These are phyloP conservation scores for Cynara cardunculus DNA, from an alignment of 129 eudicot species.

Conservation along the genomic window DNA sequence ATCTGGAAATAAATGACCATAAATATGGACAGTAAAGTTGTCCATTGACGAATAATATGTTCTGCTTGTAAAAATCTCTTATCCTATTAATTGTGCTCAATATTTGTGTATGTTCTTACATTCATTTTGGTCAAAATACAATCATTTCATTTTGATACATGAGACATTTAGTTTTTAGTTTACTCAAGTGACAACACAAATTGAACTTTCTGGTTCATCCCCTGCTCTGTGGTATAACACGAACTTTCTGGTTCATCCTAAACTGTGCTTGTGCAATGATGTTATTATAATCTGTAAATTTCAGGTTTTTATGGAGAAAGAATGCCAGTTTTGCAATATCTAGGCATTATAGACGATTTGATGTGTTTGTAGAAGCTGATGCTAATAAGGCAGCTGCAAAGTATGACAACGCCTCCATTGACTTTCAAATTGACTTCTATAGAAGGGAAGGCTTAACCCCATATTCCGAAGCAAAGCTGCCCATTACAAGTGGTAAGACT, in stretches of 20 bases:
- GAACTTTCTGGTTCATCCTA: background rate
- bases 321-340: conserved; percentile 89
- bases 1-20: background rate
- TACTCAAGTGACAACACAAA: background rate
- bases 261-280: background rate
- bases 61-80: background rate
- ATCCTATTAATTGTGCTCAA: background rate
- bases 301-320: conserved; percentile 89
- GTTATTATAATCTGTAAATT: background rate
- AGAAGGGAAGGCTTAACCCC: conserved; percentile 83
- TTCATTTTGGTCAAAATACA: background rate
- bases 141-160: background rate
- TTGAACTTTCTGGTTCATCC: background rate
- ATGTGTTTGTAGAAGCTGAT: conserved; percentile 82
- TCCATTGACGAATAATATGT: background rate
- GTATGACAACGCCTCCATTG: conserved; percentile 77
- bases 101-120: background rate
- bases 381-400: conserved; percentile 86
- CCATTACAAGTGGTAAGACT: conserved; percentile 74
- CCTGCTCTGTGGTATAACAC: background rate
- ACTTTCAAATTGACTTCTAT: conserved; percentile 72
- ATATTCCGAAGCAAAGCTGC: conserved; percentile 67
- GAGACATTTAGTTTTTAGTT: background rate
- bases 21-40: too few species aligned
- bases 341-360: conserved; percentile 84